phyloP scores from a whole-genome alignment of 1,139 yeast species.

The Tardiomyces depauwii region DNA sequence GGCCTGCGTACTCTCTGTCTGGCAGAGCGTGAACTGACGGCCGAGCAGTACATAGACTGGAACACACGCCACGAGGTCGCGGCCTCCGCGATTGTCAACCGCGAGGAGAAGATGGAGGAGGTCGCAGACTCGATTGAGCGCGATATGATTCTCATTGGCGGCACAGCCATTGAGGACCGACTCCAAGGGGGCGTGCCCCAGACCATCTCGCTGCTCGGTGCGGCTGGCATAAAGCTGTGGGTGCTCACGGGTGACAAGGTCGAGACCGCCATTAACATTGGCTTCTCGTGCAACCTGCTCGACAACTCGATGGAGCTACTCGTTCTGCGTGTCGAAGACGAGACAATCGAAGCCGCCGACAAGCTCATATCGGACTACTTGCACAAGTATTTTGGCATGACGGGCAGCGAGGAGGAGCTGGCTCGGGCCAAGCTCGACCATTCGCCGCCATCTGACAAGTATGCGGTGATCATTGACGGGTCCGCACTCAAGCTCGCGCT shows the following conservation, averaged over 20 bases:
- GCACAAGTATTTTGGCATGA: conserved; percentile 47
- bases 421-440: conserved; percentile 59
- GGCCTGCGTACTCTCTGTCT: conserved; percentile 92
- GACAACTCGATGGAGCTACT: conserved; percentile 80
- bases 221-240: conserved; percentile 95
- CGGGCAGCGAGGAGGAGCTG: conserved; percentile 49
- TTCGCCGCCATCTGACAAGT: conserved; percentile 62
- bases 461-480: conserved; percentile 87
- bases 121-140: conserved; percentile 76
- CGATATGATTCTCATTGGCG: conserved; percentile 67
- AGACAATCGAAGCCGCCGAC: conserved; percentile 38
- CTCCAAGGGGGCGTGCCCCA: conserved; percentile 95
- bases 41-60: conserved; percentile 59
- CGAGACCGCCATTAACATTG: conserved; percentile 96
- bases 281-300: conserved; percentile 85
- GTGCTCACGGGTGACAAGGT: conserved; percentile 96
- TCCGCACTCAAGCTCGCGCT: conserved; percentile 74
- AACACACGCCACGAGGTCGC: conserved; percentile 59
- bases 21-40: conserved; percentile 66
- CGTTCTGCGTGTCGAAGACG: conserved; percentile 43
- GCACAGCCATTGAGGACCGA: conserved; percentile 96
- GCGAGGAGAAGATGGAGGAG: conserved; percentile 69
- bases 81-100: conserved; percentile 53
- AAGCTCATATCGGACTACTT: conserved; percentile 50
- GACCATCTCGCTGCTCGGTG: conserved; percentile 69